These are phyloP conservation scores for Aspergillus flavus DNA, from an alignment of 2,329 filamentous ascomycete genomes.

Conservation along the genomic window DNA sequence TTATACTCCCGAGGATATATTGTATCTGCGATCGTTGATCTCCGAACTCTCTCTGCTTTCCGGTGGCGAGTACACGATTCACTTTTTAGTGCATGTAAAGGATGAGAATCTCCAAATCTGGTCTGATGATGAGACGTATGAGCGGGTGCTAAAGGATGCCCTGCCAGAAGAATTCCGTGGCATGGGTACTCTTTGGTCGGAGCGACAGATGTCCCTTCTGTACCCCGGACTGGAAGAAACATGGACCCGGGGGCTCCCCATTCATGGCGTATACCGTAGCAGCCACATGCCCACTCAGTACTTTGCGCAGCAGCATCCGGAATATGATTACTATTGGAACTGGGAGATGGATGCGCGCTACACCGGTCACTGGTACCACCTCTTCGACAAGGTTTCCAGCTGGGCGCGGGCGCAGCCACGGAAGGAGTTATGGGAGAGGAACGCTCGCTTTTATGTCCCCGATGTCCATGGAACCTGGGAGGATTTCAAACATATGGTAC, in stretches of 20 bases:
- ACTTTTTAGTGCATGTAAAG: constrained; percentile 84
- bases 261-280: constrained; percentile 91
- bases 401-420: constrained; percentile 75
- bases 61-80: constrained; percentile 78
- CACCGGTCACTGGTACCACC: constrained; percentile 79
- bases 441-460: constrained; percentile 75
- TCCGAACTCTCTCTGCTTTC: constrained; percentile 76
- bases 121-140: constrained; percentile 74
- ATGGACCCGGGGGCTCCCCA: constrained; percentile 70
- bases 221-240: constrained; percentile 87
- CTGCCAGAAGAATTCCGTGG: constrained; percentile 82
- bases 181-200: constrained; percentile 89
- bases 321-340: constrained; percentile 84
- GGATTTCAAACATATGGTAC: constrained; percentile 75
- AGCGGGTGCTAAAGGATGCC: constrained; percentile 70
- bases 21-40: constrained; percentile 81
- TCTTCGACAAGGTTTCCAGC: constrained; percentile 68
- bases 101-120: constrained; percentile 78
- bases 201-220: constrained; percentile 86
- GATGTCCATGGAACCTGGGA: constrained; percentile 76
- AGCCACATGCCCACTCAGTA: constrained; percentile 94
- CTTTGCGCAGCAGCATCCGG: constrained; percentile 78
- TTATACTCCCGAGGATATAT: constrained; percentile 75
- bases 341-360: constrained; percentile 84
- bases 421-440: constrained; percentile 81